Percentiles rank a stretch among this genome's conserved stretches.
phyloP scores from a whole-genome alignment of 768 basidiomycete genomes.

The Pleurotus salmoneostramineus region DNA sequence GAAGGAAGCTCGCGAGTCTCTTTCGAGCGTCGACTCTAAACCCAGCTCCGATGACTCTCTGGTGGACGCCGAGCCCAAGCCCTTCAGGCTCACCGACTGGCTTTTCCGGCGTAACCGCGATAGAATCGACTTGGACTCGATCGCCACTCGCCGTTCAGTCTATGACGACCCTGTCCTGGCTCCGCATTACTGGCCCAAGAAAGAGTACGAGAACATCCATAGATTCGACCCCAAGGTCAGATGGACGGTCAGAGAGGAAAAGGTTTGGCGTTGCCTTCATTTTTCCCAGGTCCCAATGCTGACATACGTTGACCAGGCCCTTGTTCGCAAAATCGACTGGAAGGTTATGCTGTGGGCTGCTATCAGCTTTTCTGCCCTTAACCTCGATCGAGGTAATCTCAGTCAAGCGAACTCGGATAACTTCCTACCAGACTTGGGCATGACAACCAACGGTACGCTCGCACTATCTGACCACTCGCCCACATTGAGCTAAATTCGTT shows the following conservation, averaged over 20 bases:
- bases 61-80: slow-evolving; percentile 29
- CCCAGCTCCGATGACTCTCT: slow-evolving; percentile 16
- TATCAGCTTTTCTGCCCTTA: slow-evolving; percentile 54
- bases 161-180: slow-evolving; percentile 47
- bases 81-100: slow-evolving; percentile 30
- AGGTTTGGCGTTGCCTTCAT: slow-evolving; percentile 18
- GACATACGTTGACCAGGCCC: slow-evolving; percentile 24
- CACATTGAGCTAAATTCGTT: no score
- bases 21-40: slow-evolving; percentile 12
- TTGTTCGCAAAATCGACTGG: slow-evolving; percentile 57
- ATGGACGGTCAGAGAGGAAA: slow-evolving; percentile 60
- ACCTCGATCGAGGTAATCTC: slow-evolving; percentile 51
- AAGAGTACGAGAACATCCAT: slow-evolving; percentile 50
- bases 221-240: slow-evolving; percentile 53
- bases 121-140: slow-evolving; percentile 28
- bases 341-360: slow-evolving; percentile 56
- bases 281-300: neutral
- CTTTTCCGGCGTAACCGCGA: slow-evolving; percentile 24
- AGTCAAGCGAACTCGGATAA: slow-evolving; percentile 55
- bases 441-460: slow-evolving; percentile 21
- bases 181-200: slow-evolving; percentile 44
- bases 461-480: no score
- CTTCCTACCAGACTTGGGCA: slow-evolving; percentile 47
- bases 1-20: slow-evolving; percentile 3
- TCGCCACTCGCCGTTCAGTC: slow-evolving; percentile 47